These are phyloP conservation scores for Rhynchospora tenuis DNA, from an alignment of 176 grass and related monocot species.

Conservation along the genomic window DNA sequence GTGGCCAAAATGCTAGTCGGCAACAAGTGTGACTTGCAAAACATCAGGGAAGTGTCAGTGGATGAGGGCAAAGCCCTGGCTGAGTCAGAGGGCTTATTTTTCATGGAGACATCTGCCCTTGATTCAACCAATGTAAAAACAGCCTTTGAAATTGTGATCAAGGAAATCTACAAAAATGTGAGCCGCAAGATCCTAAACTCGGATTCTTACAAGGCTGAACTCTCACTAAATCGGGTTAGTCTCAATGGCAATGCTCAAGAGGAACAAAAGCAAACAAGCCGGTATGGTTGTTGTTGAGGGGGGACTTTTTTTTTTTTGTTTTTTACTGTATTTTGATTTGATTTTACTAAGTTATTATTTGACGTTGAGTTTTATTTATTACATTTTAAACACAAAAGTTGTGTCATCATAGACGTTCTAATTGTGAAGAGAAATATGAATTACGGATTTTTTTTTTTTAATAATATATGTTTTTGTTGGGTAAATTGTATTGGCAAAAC, in stretches of 20 bases:
- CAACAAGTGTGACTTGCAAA: conserved; percentile 76
- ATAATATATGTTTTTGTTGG: conserved; percentile 19
- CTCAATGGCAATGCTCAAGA: conserved; percentile 46
- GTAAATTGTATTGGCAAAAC: conserved; percentile 5
- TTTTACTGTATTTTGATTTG: conserved; percentile 34
- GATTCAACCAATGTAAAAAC: conserved; percentile 71
- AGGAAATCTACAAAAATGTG: conserved; percentile 76
- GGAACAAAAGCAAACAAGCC: conserved; percentile 46
- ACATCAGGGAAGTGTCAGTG: conserved; percentile 58
- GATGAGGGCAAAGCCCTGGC: conserved; percentile 76
- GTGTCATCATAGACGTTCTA: conserved; percentile 20
- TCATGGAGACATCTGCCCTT: conserved; percentile 88
- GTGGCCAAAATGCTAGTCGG: conserved; percentile 80
- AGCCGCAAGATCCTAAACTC: conserved; percentile 81
- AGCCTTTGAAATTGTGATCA: conserved; percentile 72
- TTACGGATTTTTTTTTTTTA: conserved; percentile 17
- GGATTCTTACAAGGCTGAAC: conserved; percentile 64
- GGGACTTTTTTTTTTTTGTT: neutral
- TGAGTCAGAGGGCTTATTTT: conserved; percentile 72
- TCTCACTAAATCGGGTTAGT: conserved; percentile 73
- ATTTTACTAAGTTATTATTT: conserved; percentile 6
- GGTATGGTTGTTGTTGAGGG: conserved; percentile 56
- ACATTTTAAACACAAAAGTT: conserved; percentile 15
- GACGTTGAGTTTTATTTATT: conserved; percentile 23
- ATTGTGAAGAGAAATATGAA: conserved; percentile 9